These are phyloP conservation scores for Exophiala xenobiotica DNA, from an alignment of 2,329 filamentous ascomycete species.

Conservation along the genomic window DNA sequence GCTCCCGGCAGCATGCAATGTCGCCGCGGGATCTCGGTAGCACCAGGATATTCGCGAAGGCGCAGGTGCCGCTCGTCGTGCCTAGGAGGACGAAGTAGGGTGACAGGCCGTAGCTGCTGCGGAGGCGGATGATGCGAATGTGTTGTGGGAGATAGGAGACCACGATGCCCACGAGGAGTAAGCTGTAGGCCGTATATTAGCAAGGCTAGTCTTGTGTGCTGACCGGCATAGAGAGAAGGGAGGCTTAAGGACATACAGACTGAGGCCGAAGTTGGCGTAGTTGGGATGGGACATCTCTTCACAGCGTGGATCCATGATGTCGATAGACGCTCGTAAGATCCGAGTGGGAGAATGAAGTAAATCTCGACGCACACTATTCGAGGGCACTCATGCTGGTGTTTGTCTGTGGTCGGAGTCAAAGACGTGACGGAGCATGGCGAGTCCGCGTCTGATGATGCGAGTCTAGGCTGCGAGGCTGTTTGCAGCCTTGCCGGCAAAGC, in stretches of 20 bases:
- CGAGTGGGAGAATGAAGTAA: background rate
- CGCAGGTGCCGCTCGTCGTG: constrained; percentile 81
- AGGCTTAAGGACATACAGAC: constrained; percentile 15
- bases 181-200: constrained; percentile 37
- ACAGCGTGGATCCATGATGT: constrained; percentile 21
- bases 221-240: background rate
- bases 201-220: background rate
- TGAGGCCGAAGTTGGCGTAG: constrained; percentile 31
- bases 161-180: constrained; percentile 84
- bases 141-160: constrained; percentile 95
- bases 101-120: constrained; percentile 89
- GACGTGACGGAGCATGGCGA: too few relatives aligned
- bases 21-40: constrained; percentile 80
- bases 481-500: too few relatives aligned
- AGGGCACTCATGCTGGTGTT: too few relatives aligned
- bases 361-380: constrained; percentile 2
- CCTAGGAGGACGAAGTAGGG: constrained; percentile 95
- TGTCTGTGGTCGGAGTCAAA: too few relatives aligned
- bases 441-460: too few relatives aligned
- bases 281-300: constrained; percentile 25
- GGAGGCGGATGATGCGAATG: constrained; percentile 79
- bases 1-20: constrained; percentile 79
- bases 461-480: too few relatives aligned
- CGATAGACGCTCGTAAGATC: background rate
- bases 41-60: constrained; percentile 88